phyloP scores from a whole-genome alignment of 345 rosid species.

The Syzygium jambos region DNA sequence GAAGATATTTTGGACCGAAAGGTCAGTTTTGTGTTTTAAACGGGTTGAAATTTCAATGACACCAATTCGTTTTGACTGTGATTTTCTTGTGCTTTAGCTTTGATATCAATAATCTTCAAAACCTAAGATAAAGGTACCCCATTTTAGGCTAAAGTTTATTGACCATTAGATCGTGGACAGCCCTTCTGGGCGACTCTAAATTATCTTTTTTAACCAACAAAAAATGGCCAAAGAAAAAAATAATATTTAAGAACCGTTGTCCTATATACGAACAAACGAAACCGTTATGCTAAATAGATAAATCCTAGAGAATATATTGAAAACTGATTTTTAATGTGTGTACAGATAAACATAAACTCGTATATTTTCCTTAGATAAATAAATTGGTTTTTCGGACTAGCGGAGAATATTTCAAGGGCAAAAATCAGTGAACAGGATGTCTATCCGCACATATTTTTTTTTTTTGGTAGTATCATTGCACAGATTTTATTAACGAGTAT shows the following conservation, averaged over 20 bases:
- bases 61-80: fast-evolving
- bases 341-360: background rate
- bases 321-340: background rate
- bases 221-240: background rate
- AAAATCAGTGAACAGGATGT: background rate
- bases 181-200: background rate
- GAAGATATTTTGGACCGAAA: background rate
- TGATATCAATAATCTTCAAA: background rate
- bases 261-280: background rate
- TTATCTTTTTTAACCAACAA: background rate
- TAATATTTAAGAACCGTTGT: background rate
- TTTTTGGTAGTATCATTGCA: too few relatives aligned
- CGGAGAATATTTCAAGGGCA: too few relatives aligned
- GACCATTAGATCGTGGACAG: background rate
- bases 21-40: too few relatives aligned
- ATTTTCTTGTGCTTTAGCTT: background rate
- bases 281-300: background rate
- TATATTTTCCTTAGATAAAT: background rate
- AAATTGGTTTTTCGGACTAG: background rate
- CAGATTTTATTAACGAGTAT: background rate
- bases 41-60: too few relatives aligned
- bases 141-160: background rate
- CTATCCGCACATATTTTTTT: too few relatives aligned
- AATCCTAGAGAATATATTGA: too few relatives aligned
- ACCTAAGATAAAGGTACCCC: background rate